Conservation (phyloP, 768 basidiomycete species). For the Leccinum longicurvipes region DNA sequence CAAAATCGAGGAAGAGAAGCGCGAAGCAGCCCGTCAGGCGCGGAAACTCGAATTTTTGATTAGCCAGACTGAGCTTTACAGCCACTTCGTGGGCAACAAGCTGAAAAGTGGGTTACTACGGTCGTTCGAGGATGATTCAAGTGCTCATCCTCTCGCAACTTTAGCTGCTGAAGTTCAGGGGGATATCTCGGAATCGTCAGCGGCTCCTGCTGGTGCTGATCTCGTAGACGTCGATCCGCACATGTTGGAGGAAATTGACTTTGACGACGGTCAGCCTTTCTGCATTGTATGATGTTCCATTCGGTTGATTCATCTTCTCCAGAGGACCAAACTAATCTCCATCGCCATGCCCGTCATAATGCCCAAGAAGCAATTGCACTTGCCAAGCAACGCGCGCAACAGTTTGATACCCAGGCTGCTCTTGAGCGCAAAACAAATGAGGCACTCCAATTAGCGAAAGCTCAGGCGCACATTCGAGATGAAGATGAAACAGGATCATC, state of each 20-base stretch:
- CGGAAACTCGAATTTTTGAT: constrained; percentile 98
- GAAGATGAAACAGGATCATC: constrained; percentile 37
- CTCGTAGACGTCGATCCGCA: constrained; percentile 51
- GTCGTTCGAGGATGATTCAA: constrained; percentile 13
- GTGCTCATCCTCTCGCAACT: constrained; percentile 12
- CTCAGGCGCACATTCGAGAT: constrained; percentile 40
- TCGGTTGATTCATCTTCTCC: constrained; percentile 7
- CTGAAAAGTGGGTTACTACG: constrained; percentile 64
- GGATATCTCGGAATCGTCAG: constrained; percentile 38
- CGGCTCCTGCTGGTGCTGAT: constrained; percentile 55
- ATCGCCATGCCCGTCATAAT: constrained; percentile 80
- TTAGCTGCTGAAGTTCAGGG: constrained; percentile 79
- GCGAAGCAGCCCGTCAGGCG: constrained; percentile 91
- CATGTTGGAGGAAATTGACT: constrained; percentile 73
- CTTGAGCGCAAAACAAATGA: constrained; percentile 79
- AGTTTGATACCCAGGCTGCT: constrained; percentile 83
- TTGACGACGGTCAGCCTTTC: constrained; percentile 73
- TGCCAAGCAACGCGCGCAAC: constrained; percentile 74
- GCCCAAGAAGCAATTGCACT: constrained; percentile 85
- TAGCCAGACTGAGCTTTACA: constrained; percentile 97
- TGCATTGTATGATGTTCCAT: neutral
- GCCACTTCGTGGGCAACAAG: constrained; percentile 98
- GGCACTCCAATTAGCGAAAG: constrained; percentile 65
- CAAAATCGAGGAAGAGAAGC: constrained; percentile 86
- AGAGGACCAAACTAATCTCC: constrained; percentile 89